Base-by-base conservation (phyloP, 2,329 filamentous ascomycete genomes). In the Fusarium guadeloupense region DNA sequence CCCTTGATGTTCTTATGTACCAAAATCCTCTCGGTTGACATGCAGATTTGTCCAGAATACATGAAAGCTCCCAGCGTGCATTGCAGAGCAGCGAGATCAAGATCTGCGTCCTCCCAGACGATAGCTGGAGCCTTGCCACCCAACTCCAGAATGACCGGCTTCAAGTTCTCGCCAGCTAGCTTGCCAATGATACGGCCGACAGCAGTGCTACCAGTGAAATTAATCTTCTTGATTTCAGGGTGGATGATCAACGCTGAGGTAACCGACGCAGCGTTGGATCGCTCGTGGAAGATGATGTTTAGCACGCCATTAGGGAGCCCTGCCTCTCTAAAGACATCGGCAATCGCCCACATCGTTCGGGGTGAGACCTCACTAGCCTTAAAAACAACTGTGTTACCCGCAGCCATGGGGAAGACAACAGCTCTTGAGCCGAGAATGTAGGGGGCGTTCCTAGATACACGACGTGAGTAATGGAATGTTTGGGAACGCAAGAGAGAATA, bases 91-190 rank as follows among this genome's bases (percentile, higher is more conserved):
- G 92, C 91, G 20, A 85, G 80, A 25, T 89, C 82, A 34, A 96
- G 72, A 69, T 96, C 85, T 13, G 92, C 92, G 73, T 96, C 92
- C 44, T 91, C 88, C 73, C 90, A 86, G 1, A 96, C 87, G 57
- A 96, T 89, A 3, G 90, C 87, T 0, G 87, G 86, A 1, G 90
- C 89, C 74, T 96, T 96, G 39, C 92, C 92, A 4, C 93, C 92
- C 1, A 96, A 80, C 74, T 96, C 92, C 69, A 96, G 83, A 2
- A 96, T 78, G 1, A 90, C 83, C 0, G 91, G 92, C 80, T 96
- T 96, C 34, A 95, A 80, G 67, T 89, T 78, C 71, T 89, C 85
- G 23, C 89, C 92, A 0, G 90, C 90, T 9, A 85, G 81, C 17
- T 81, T 80, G 9, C 86, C 89, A 53, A 96, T 86, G 70, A 92